Evolutionary conservation across 192 early-diverging fungal genomes (phyloP), one percentile per base, ranked within the genome.

Genomic region (Linnemannia elongata): DNA sequence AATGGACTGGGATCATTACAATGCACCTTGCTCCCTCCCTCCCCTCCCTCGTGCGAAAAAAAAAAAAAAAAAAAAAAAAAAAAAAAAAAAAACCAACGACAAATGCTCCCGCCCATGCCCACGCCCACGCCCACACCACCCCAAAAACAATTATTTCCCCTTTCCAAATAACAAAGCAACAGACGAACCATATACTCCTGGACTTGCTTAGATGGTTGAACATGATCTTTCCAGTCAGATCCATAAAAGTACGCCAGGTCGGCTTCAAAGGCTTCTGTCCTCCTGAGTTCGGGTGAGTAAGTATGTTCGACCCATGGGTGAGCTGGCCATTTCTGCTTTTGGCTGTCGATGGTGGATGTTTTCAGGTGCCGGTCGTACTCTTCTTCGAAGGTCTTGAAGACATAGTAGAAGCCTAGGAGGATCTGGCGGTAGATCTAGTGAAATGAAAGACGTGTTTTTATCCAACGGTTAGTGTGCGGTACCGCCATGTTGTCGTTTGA

Each of bases 231-330:
- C 78, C 78, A 85, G 15, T 85, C 74, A 0, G 54, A n/a, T 30
- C 83, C 83, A 42, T 85, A 85, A 42, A 80, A 85, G 57, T 85
- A 85, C 4, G 45, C 74, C 10, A 85, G 55, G 74, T 85, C 83
- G 4, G 77, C 72, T 36, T 85, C 83, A 68, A 85, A 80, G 24
- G 74, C 77, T 35, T 76, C 76, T 13, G 78, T 76, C 36, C 83
- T 69, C 69, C 74, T 63, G 20, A 85, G 54, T 3, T 80, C 78
- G 38, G 83, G 83, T 38, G 78, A 66, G 42, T 85, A 78, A 4
- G 83, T 57, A 27, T 79, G 68, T 41, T 54, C 20, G 15, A 85
- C 45, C 78, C 73, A 85, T 20, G 78, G 74, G 35, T 85, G 74
- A 38, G 57, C 49, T 44, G 36, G 49, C 49, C 49, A 52, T 22